Conservation (phyloP, 31 red algal species). For the Odonthalia washingtoniensis region DNA sequence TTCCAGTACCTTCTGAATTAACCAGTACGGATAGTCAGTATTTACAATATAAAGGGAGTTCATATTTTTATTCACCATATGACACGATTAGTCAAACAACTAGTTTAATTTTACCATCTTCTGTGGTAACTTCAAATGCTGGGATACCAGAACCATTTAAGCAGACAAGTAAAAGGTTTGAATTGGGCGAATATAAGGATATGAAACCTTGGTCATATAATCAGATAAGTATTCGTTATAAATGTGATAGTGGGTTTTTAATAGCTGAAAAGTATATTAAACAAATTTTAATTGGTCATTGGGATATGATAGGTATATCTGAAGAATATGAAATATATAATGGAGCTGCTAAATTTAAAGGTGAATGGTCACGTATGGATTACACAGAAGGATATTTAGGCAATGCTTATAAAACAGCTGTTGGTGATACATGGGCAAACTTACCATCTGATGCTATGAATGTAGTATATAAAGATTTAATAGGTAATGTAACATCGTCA, state of each 20-base stretch:
- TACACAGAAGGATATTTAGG: constrained; percentile 31
- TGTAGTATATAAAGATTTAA: constrained; percentile 81
- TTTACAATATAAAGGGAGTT: constrained; percentile 44
- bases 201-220: constrained; percentile 28
- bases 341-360: constrained; percentile 61
- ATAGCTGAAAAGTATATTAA: constrained; percentile 49
- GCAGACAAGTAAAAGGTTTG: constrained; percentile 34
- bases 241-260: constrained; percentile 75
- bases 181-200: constrained; percentile 56
- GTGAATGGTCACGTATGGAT: constrained; percentile 83
- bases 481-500: constrained; percentile 89
- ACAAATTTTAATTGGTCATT: constrained; percentile 67
- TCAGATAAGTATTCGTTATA: constrained; percentile 60
- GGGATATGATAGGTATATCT: constrained; percentile 57
- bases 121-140: constrained; percentile 17
- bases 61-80: constrained; percentile 77
- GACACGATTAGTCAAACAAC: constrained; percentile 40
- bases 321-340: constrained; percentile 81
- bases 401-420: constrained; percentile 48
- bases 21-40: constrained; percentile 45
- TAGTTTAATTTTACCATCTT: constrained; percentile 41
- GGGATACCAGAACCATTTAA: constrained; percentile 44
- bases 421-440: constrained; percentile 71
- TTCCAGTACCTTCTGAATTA: constrained; percentile 50
- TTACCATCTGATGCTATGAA: constrained; percentile 63